Evolutionary conservation across 2,329 filamentous ascomycete genomes (phyloP), one percentile per base, ranked within the genome.

Genomic region (Colletotrichum lupini): DNA sequence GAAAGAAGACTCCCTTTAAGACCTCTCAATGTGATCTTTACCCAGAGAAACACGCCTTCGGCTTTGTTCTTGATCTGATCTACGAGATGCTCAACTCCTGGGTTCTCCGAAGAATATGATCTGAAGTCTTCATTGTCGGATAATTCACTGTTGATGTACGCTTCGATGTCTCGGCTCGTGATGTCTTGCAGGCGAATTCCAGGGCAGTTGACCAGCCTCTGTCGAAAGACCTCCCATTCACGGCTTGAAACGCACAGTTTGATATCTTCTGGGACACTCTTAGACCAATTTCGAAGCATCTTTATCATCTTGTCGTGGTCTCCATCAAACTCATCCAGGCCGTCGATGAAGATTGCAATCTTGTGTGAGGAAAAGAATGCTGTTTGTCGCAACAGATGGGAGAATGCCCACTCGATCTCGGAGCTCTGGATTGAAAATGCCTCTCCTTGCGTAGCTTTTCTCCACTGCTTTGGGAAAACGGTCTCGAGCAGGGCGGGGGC

Each of bases 271-370:
- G 22, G 5, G 5, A 22, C 7, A 14, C 5, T 5, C 4, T 4
- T 9, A 14, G 19, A 11, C 56, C 59, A 62, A 11, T n/a, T 49
- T 14, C 35, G 28, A 5, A 72, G 28, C 2, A 62, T 7, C 24
- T 52, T 52, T 5, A 63, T 22, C 56, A 72, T 55, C 1, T 57
- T 1, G 56, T 68, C 46, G 4, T 72, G 56, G 7, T 67, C 63
- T 9, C 68, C 63, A 3, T 49, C 56, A 28, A 72, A 72, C 5
- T 72, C 68, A 9, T 72, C 68, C 2, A 68, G 65, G 5, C 64
- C 64, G 32, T 72, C 64, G 1, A 68, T 61, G 42, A 68, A 68
- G 22, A 68, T 55, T 4, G 46, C 65, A n/a, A 68, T 3, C 8
- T n/a, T 53, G 32, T 68, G 57, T 19, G 57, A 24, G 4, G 32